Evolutionary conservation across 306 rosid species (phyloP).

Genomic region (Cotoneaster glaucophyllus): DNA sequence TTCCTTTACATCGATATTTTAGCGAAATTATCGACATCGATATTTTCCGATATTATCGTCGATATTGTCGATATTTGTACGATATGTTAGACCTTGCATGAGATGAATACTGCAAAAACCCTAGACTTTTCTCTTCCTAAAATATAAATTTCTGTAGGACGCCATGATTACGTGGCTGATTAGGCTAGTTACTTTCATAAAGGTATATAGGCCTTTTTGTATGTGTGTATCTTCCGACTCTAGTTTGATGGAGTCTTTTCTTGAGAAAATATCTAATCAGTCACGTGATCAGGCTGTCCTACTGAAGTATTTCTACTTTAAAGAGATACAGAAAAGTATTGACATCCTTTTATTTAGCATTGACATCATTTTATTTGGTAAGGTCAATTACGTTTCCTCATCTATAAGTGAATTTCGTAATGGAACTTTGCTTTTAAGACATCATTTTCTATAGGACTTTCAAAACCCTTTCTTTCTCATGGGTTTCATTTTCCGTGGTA

Average conservation of each 20-base stretch:
- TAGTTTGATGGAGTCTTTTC: too few species aligned
- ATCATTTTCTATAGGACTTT: neutral
- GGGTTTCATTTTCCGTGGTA: conserved; percentile 53
- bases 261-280: accelerated
- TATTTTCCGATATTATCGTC: too few species aligned
- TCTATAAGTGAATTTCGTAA: neutral
- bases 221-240: too few species aligned
- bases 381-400: neutral
- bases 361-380: too few species aligned
- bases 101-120: neutral
- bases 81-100: too few species aligned
- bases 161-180: neutral
- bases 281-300: neutral
- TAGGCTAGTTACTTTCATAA: neutral
- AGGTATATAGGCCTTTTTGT: too few species aligned
- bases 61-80: too few species aligned
- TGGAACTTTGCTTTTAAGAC: neutral
- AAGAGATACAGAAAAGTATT: too few species aligned
- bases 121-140: neutral
- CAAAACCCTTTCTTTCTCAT: neutral
- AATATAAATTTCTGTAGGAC: neutral
- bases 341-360: neutral
- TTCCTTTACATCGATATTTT: too few species aligned
- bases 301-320: neutral
- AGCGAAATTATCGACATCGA: too few species aligned